These are phyloP conservation scores for Meyerozyma carpophila DNA, from an alignment of 1,139 yeast species.

Conservation along the genomic window DNA sequence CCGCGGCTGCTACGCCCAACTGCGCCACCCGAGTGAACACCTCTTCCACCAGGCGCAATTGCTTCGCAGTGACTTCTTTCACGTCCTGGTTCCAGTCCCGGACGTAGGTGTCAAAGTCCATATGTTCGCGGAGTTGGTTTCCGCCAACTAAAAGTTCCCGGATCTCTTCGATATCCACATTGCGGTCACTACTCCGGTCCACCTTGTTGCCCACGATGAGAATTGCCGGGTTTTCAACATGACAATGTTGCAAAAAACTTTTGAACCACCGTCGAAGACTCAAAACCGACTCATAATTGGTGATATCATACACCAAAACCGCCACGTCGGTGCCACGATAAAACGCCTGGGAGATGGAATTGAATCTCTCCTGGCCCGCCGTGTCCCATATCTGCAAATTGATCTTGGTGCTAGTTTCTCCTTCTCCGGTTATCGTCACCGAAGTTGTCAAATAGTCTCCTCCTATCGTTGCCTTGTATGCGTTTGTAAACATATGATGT, in stretches of 20 bases:
- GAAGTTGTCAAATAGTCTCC: slow-evolving; percentile 54
- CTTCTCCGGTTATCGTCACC: slow-evolving; percentile 14
- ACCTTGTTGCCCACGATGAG: slow-evolving; percentile 52
- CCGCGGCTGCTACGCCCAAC: slow-evolving; percentile 23
- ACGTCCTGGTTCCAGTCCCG: slow-evolving; percentile 38
- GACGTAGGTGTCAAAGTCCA: slow-evolving; percentile 24
- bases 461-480: slow-evolving; percentile 59
- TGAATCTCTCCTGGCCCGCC: slow-evolving; percentile 63
- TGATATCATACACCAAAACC: slow-evolving; percentile 51
- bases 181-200: slow-evolving; percentile 36
- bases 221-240: slow-evolving; percentile 44
- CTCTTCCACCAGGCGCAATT: slow-evolving; percentile 29
- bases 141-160: slow-evolving; percentile 27
- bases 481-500: slow-evolving; percentile 52
- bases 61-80: slow-evolving; percentile 41
- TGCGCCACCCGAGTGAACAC: slow-evolving; percentile 42
- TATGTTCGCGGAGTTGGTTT: neutral
- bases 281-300: slow-evolving; percentile 50
- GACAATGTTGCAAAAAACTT: slow-evolving; percentile 47
- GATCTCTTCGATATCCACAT: slow-evolving; percentile 38
- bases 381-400: slow-evolving; percentile 61
- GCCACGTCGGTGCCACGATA: slow-evolving; percentile 60
- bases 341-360: slow-evolving; percentile 53
- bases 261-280: slow-evolving; percentile 48
- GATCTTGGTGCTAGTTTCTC: slow-evolving; percentile 12